phyloP scores from a whole-genome alignment of 495 filamentous ascomycete genomes.

The Daldinia caldariorum region DNA sequence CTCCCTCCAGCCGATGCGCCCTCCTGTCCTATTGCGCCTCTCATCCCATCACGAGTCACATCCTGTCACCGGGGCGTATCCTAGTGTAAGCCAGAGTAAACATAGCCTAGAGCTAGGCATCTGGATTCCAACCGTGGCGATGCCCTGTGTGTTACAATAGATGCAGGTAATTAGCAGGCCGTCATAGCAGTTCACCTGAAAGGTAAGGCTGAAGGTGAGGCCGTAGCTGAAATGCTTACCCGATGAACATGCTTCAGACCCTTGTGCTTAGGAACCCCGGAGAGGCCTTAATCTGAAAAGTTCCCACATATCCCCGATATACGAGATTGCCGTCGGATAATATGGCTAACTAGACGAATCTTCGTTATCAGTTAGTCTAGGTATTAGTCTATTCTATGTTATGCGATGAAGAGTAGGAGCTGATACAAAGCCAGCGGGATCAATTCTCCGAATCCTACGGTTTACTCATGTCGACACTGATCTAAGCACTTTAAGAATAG shows the following conservation, averaged over 20 bases:
- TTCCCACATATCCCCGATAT: neutral
- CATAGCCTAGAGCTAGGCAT: neutral
- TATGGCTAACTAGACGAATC: neutral
- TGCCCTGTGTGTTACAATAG: neutral
- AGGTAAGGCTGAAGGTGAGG: neutral
- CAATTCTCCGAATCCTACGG: neutral
- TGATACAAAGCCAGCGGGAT: neutral
- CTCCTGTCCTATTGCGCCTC: constrained; percentile 5
- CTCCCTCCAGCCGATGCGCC: neutral
- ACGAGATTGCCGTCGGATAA: neutral
- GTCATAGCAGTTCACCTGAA: neutral
- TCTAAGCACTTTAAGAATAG: neutral
- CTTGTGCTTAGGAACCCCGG: neutral
- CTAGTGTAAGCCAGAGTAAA: neutral
- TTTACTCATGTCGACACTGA: neutral
- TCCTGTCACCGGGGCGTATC: neutral
- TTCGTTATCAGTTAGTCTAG: neutral
- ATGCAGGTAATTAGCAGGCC: neutral
- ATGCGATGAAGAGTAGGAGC: neutral
- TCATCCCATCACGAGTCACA: constrained; percentile 5
- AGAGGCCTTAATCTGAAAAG: neutral
- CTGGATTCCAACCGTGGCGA: neutral
- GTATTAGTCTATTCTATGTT: neutral
- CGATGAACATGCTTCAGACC: neutral
- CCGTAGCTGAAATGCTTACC: neutral